These are phyloP conservation scores for Vanderwaltozyma yarrowii DNA, from an alignment of 805 yeast genomes.

Conservation along the genomic window DNA sequence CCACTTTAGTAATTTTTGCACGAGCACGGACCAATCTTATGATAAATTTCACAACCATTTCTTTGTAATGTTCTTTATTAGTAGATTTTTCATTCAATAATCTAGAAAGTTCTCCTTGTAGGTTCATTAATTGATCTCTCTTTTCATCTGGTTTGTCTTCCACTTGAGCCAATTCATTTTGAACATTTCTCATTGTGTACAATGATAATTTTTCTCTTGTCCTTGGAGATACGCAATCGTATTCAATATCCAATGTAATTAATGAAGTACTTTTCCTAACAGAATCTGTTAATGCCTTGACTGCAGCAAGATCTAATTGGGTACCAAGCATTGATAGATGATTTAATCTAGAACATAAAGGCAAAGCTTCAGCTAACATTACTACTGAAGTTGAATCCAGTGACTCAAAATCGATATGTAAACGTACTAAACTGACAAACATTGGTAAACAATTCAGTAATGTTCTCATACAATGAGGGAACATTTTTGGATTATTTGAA, in stretches of 20 bases:
- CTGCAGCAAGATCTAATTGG: constrained; percentile 46
- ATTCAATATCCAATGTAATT: constrained; percentile 58
- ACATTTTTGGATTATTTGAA: constrained; percentile 65
- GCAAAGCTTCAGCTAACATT: constrained; percentile 62
- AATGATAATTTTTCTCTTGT: constrained; percentile 60
- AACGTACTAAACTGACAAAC: constrained; percentile 49
- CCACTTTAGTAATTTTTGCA: constrained; percentile 36
- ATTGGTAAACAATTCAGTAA: constrained; percentile 55
- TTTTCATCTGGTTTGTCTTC: constrained; percentile 2
- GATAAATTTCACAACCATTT: constrained; percentile 28
- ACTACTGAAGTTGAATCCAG: constrained; percentile 45
- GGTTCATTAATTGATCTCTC: constrained; percentile 39
- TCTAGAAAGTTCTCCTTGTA: constrained; percentile 39
- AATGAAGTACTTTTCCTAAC: constrained; percentile 52
- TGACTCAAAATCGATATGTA: constrained; percentile 63
- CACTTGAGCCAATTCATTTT: constrained; percentile 34
- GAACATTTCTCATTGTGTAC: constrained; percentile 78
- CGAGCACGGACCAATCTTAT: constrained; percentile 31
- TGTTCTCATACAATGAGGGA: constrained; percentile 47
- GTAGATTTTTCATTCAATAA: constrained; percentile 33
- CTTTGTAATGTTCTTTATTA: constrained; percentile 20
- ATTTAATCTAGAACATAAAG: constrained; percentile 54
- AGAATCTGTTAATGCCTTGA: constrained; percentile 58
- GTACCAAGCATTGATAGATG: constrained; percentile 67
- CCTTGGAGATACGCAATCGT: constrained; percentile 43